A percentile compares a stretch with the other conserved stretches of the same genome.
These are phyloP conservation scores for Sungouiozyma ichnusensis DNA, from an alignment of 805 yeast species.

Conservation along the genomic window DNA sequence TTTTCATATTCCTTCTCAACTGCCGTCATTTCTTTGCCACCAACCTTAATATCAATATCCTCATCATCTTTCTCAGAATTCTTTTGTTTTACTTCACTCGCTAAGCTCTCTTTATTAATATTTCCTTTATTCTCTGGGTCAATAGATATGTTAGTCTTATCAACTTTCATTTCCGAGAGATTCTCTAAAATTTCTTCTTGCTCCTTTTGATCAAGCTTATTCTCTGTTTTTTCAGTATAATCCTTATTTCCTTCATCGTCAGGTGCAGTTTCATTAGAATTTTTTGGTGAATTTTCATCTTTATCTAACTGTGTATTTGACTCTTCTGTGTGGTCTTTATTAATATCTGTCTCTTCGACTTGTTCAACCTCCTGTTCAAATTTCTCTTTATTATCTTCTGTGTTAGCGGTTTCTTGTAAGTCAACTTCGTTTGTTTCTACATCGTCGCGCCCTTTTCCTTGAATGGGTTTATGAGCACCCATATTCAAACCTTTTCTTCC, in stretches of 20 bases:
- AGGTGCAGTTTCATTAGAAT: constrained; percentile 12
- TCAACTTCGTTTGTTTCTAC: constrained; percentile 2
- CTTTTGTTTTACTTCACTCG: not conserved
- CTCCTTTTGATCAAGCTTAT: constrained; percentile 8
- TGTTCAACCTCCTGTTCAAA: not conserved
- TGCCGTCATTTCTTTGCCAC: not conserved
- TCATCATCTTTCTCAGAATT: constrained; percentile 9
- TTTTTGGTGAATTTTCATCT: constrained; percentile 22
- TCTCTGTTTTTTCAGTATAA: not conserved
- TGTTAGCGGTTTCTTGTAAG: not conserved
- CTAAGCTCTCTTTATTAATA: not conserved
- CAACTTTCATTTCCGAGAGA: constrained; percentile 24
- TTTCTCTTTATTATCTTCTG: not conserved
- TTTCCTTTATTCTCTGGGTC: constrained; percentile 19
- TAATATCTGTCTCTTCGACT: not conserved
- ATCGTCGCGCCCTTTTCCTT: constrained; percentile 11
- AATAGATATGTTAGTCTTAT: constrained; percentile 1
- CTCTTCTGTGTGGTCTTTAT: not conserved
- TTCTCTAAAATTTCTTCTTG: constrained; percentile 12
- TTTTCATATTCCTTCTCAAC: not conserved
- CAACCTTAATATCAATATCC: constrained; percentile 6
- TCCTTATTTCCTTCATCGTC: constrained; percentile 15
- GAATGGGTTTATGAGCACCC: constrained; percentile 26
- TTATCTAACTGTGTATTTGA: constrained; percentile 7
- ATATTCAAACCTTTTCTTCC: constrained; percentile 29